phyloP scores from a whole-genome alignment of 345 rosid species.

The Lumnitzera littorea region DNA sequence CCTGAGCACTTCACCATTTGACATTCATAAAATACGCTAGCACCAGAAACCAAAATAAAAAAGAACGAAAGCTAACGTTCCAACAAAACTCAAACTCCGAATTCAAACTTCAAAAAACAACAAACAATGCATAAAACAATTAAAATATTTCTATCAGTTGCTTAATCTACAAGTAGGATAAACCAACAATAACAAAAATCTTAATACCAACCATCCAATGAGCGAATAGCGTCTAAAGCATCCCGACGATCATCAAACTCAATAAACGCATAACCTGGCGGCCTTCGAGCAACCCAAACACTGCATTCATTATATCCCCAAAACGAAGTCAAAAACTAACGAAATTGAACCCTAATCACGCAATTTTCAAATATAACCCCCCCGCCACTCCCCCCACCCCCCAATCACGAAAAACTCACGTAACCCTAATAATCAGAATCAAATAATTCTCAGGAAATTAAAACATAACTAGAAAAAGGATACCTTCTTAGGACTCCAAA shows the following conservation, averaged over 20 bases:
- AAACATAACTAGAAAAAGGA: neutral
- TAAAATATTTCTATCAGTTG: no score
- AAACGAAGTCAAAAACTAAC: neutral
- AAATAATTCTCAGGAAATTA: neutral
- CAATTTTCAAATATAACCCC: neutral
- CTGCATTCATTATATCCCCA: constrained; percentile 28
- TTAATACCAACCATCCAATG: constrained; percentile 47
- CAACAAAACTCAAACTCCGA: no score
- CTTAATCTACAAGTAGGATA: no score
- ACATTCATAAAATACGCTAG: no score
- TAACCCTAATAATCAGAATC: neutral
- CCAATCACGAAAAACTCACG: neutral
- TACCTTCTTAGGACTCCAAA: constrained; percentile 74
- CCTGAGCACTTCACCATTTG: no score
- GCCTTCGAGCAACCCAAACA: constrained; percentile 96
- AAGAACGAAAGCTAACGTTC: no score
- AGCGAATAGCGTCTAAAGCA: constrained; percentile 72
- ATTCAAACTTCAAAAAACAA: no score
- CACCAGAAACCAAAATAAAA: no score
- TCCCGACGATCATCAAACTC: constrained; percentile 81
- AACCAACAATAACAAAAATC: constrained; percentile 1
- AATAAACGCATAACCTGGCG: constrained; percentile 82
- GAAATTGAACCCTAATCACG: neutral
- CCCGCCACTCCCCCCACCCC: no score
- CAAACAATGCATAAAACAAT: no score